Conservation (phyloP, 768 basidiomycete genomes). For the Tricholoma bakamatsutake region DNA sequence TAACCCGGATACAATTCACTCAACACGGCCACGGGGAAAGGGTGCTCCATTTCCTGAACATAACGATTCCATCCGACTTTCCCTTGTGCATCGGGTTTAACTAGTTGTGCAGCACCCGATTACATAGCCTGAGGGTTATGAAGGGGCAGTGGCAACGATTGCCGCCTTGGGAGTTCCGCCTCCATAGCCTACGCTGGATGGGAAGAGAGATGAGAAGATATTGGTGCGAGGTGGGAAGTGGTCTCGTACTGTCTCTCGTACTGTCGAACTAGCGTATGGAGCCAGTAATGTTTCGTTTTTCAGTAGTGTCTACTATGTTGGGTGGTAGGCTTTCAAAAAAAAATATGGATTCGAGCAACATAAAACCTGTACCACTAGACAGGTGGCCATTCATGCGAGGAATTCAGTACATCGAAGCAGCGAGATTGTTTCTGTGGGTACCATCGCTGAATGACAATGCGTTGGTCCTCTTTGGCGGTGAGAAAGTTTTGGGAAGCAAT, state of each 20-base stretch:
- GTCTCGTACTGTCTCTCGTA: too few species aligned
- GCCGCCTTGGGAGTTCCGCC: slow-evolving; percentile 74
- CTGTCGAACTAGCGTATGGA: too few species aligned
- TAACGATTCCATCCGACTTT: slow-evolving; percentile 45
- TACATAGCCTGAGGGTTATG: slow-evolving; percentile 58
- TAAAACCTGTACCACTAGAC: too few species aligned
- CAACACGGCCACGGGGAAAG: slow-evolving; percentile 80
- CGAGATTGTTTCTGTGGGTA: too few species aligned
- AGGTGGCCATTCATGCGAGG: too few species aligned
- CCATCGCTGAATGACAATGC: too few species aligned
- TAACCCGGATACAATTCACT: slow-evolving; percentile 39
- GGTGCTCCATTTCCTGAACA: slow-evolving; percentile 80
- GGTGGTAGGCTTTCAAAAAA: neutral
- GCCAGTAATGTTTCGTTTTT: slow-evolving; percentile 35
- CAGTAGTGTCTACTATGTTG: neutral
- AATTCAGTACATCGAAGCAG: too few species aligned
- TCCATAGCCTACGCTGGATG: slow-evolving; percentile 68
- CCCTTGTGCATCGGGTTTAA: too few species aligned
- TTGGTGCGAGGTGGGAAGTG: slow-evolving; percentile 78
- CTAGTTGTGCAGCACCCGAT: too few species aligned
- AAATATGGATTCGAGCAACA: neutral
- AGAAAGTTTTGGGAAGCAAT: too few species aligned
- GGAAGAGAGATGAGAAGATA: slow-evolving; percentile 63
- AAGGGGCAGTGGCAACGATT: slow-evolving; percentile 64
- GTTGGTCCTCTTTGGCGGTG: too few species aligned